phyloP scores from a whole-genome alignment of 192 early-diverging fungal species.

The Coemansia sp. region DNA sequence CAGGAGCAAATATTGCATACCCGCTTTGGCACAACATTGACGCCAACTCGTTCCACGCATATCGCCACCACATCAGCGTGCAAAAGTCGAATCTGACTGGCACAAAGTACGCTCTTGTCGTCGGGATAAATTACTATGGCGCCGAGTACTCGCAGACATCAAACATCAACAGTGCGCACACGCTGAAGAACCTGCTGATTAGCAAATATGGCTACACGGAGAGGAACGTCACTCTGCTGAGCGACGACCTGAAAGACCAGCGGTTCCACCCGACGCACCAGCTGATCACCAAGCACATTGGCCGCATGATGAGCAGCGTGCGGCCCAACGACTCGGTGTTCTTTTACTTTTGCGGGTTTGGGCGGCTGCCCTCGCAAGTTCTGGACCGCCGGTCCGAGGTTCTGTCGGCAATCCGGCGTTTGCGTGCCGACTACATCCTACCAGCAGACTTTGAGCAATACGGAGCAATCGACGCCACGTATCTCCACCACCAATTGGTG shows the following conservation, averaged over 20 bases:
- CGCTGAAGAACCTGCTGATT: constrained; percentile 60
- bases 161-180: constrained; percentile 54
- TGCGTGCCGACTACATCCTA: constrained; percentile 68
- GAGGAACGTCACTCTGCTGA: constrained; percentile 61
- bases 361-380: constrained; percentile 49
- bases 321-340: constrained; percentile 71
- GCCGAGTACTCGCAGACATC: constrained; percentile 52
- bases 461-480: constrained; percentile 70
- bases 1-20: constrained; percentile 6
- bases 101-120: constrained; percentile 52
- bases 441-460: constrained; percentile 67
- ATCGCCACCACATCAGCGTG: constrained; percentile 38
- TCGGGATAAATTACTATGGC: constrained; percentile 60
- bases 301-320: constrained; percentile 65
- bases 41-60: constrained; percentile 23
- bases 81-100: constrained; percentile 31
- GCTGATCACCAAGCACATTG: constrained; percentile 61
- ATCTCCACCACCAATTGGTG: constrained; percentile 62
- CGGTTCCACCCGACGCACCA: constrained; percentile 50
- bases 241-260: constrained; percentile 61
- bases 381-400: constrained; percentile 23
- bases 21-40: constrained; percentile 32
- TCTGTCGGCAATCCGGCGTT: constrained; percentile 49
- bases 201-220: constrained; percentile 57
- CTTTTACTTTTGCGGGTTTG: constrained; percentile 77